phyloP scores from a whole-genome alignment of 495 filamentous ascomycete genomes.

The Penicillium cataractarum region DNA sequence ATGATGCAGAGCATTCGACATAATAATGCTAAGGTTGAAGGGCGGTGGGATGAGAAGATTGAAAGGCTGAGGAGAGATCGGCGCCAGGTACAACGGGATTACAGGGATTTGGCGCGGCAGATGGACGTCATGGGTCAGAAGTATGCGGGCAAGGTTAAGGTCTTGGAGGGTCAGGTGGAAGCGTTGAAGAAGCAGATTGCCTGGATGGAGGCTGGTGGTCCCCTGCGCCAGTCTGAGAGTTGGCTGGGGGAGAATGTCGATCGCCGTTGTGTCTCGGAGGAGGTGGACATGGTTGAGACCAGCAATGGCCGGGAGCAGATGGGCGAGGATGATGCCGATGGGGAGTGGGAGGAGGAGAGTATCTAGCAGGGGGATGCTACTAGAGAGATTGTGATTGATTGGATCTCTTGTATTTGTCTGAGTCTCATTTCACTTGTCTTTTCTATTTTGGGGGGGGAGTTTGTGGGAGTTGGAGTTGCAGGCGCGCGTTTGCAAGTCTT shows the following conservation, averaged over 20 bases:
- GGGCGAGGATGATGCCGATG: not conserved
- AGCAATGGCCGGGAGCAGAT: not conserved
- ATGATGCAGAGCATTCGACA: conserved; percentile 29
- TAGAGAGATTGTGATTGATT: not conserved
- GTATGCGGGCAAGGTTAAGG: conserved; percentile 16
- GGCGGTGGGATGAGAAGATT: conserved; percentile 19
- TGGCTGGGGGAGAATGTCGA: not conserved
- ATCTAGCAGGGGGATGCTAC: not conserved
- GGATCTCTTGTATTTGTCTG: not conserved
- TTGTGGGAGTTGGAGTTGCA: not conserved
- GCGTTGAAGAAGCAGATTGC: conserved; percentile 5
- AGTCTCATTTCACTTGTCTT: not conserved
- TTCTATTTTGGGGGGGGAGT: not conserved
- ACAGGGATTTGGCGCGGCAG: conserved; percentile 12
- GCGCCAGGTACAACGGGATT: conserved; percentile 19
- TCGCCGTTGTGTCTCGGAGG: not conserved
- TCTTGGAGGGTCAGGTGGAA: not conserved
- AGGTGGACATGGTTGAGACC: not conserved
- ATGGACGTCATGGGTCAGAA: conserved; percentile 15
- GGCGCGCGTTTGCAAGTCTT: not conserved
- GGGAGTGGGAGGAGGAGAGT: not conserved
- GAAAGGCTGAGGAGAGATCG: conserved; percentile 17
- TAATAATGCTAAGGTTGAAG: conserved; percentile 12
- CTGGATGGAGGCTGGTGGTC: not conserved
- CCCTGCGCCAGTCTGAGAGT: not conserved